phyloP scores from a whole-genome alignment of 495 filamentous ascomycete species.

The Venustampulla echinocandica region DNA sequence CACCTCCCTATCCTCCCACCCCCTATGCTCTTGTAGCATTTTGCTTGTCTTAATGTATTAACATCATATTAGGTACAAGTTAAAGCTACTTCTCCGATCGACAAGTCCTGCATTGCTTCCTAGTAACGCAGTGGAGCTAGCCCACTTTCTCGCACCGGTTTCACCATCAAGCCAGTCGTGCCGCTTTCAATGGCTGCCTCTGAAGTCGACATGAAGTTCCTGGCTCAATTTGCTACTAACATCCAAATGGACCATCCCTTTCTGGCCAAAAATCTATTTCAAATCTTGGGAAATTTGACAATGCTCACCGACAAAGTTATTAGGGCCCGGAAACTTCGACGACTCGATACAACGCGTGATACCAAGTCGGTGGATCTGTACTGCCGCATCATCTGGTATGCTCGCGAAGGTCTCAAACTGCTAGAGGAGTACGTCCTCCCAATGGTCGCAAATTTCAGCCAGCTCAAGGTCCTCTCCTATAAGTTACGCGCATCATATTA shows the following conservation, averaged over 20 bases:
- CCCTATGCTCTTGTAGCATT: no score
- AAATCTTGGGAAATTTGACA: slow-evolving; percentile 82
- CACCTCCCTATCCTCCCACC: no score
- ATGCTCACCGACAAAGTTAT: slow-evolving; percentile 79
- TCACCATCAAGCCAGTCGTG: background rate
- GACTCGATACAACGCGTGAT: slow-evolving; percentile 66
- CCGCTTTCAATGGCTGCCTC: slow-evolving; percentile 78
- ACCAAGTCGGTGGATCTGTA: slow-evolving; percentile 78
- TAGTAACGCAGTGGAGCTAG: no score
- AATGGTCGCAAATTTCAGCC: slow-evolving; percentile 58
- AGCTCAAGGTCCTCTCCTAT: slow-evolving; percentile 77
- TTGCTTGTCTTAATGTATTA: no score
- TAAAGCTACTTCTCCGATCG: no score
- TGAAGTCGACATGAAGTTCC: slow-evolving; percentile 93
- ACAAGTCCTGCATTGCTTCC: no score
- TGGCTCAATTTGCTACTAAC: slow-evolving; percentile 73
- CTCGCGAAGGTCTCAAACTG: slow-evolving; percentile 81
- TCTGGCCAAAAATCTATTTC: slow-evolving; percentile 74
- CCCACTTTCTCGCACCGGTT: no score
- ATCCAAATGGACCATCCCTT: slow-evolving; percentile 63
- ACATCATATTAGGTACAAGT: no score
- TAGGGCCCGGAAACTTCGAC: slow-evolving; percentile 74
- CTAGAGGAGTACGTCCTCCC: slow-evolving; percentile 82
- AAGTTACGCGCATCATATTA: slow-evolving; percentile 92
- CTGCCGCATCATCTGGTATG: slow-evolving; percentile 92